Conservation (phyloP, 257 asterid species). For the Euphrasia confusa region DNA sequence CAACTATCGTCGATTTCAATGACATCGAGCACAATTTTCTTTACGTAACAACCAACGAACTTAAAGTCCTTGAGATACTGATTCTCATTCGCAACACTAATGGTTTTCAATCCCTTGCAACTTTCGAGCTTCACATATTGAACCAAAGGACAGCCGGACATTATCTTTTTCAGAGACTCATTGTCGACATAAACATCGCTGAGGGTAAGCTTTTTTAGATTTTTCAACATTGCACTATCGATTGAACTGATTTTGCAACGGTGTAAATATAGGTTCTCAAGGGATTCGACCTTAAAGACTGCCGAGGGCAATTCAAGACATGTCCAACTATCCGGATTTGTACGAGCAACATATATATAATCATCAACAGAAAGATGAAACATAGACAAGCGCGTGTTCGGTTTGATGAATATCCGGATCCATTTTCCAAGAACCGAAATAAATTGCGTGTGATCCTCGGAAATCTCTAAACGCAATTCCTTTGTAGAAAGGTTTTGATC, state of each 20-base stretch:
- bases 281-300: not conserved
- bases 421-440: too few relatives aligned
- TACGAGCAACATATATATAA: too few relatives aligned
- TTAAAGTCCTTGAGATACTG: not conserved
- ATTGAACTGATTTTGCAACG: not conserved
- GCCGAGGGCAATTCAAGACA: too few relatives aligned
- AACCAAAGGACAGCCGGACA: conserved; percentile 2
- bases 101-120: not conserved
- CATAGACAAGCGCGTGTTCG: too few relatives aligned
- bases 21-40: too few relatives aligned
- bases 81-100: not conserved
- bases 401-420: too few relatives aligned
- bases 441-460: too few relatives aligned
- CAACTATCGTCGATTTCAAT: too few relatives aligned
- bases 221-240: not conserved
- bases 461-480: too few relatives aligned
- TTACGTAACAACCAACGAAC: not conserved
- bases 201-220: not conserved
- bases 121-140: not conserved
- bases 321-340: too few relatives aligned
- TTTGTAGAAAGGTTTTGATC: too few relatives aligned
- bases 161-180: not conserved
- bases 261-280: not conserved
- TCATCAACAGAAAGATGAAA: too few relatives aligned
- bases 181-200: not conserved